These are phyloP conservation scores for Pichia cabralensis DNA, from an alignment of 805 yeast genomes.

Conservation along the genomic window DNA sequence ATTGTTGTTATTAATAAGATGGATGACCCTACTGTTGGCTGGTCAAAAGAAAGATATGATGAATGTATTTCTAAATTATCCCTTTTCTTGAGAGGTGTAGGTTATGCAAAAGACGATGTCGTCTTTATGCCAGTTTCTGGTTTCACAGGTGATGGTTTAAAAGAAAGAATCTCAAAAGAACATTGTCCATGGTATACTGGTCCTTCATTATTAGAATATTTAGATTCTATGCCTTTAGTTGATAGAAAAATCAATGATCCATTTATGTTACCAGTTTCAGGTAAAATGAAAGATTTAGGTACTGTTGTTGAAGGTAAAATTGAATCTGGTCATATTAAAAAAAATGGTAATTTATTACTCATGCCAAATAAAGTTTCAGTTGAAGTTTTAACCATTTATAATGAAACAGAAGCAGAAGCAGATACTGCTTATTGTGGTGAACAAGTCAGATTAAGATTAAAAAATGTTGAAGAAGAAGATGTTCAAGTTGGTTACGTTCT, in stretches of 20 bases:
- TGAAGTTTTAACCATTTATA: conserved; percentile 80
- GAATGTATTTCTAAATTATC: conserved; percentile 86
- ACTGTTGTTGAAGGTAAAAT: conserved; percentile 97
- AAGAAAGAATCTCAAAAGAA: conserved; percentile 63
- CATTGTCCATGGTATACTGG: conserved; percentile 92
- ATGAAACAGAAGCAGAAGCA: conserved; percentile 93
- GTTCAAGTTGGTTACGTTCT: conserved; percentile 85
- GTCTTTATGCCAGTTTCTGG: conserved; percentile 97
- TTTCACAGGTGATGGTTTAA: conserved; percentile 92
- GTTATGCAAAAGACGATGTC: conserved; percentile 83
- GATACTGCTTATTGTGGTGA: conserved; percentile 90
- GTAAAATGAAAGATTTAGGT: conserved; percentile 95
- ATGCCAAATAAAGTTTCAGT: conserved; percentile 88
- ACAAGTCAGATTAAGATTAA: conserved; percentile 87
- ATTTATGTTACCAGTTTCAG: conserved; percentile 92
- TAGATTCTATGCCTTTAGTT: conserved; percentile 72
- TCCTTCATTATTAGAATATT: conserved; percentile 81
- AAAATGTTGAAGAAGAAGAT: conserved; percentile 97
- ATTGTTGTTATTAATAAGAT: conserved; percentile 94
- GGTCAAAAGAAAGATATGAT: conserved; percentile 94
- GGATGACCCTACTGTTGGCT: conserved; percentile 95
- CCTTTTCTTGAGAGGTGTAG: conserved; percentile 73
- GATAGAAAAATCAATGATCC: conserved; percentile 89
- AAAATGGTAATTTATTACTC: conserved; percentile 61
- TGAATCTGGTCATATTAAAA: conserved; percentile 88